These are phyloP conservation scores for Solanum stenotomum DNA, from an alignment of 257 asterid genomes.

Conservation along the genomic window DNA sequence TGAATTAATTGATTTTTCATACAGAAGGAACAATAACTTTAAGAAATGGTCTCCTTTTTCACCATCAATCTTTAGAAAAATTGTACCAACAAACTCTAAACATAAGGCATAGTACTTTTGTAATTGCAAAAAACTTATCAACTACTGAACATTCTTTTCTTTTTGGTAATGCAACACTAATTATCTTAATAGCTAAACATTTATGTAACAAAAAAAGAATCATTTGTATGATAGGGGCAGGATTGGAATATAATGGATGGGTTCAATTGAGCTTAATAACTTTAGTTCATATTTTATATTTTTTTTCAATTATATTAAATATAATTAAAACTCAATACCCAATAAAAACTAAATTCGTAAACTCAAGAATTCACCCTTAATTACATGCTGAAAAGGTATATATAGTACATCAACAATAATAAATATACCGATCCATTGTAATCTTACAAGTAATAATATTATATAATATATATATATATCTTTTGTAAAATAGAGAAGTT, in stretches of 20 bases:
- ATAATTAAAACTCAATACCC: neutral
- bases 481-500: too few species aligned
- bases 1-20: neutral
- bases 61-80: neutral
- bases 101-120: neutral
- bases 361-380: too few species aligned
- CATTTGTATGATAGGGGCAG: neutral
- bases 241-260: neutral
- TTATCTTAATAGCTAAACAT: neutral
- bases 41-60: neutral
- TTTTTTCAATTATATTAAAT: neutral
- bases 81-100: neutral
- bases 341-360: neutral
- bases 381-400: too few species aligned
- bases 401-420: too few species aligned
- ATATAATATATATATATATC: too few species aligned
- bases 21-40: neutral
- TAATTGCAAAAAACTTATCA: neutral
- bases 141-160: neutral
- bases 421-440: too few species aligned
- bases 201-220: neutral
- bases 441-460: too few species aligned
- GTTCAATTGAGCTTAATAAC: neutral
- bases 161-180: neutral
- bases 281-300: neutral